Evolutionary conservation across 164 flowering plant genomes (phyloP), one percentile per base, ranked within the genome.

Genomic region (Amborella trichopoda): DNA sequence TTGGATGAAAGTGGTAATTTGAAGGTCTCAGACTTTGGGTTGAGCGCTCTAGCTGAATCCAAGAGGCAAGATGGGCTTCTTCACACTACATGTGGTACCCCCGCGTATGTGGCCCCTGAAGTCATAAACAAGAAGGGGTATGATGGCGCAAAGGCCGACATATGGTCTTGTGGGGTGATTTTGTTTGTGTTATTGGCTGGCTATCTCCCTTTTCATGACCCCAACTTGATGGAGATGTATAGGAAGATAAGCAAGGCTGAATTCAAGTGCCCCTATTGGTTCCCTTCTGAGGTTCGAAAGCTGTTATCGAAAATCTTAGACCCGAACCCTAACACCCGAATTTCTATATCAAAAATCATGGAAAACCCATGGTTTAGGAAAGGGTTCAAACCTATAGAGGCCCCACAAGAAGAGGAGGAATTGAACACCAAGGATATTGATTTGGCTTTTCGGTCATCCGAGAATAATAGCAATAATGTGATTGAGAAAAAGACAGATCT

Each of bases 101-200:
- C 94, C 30, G 84, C 91, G 3, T 87, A 83, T 61, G 96, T 83
- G 44, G 87, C 93, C 1, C 96, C 90, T 1, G 90, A 83, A 55
- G 83, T 87, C 17, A 78, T 84, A 26, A 65, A 48, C 46, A 71
- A 77, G 52, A 80, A 63, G 60, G 91, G 94, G 14, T 87, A 87
- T 56, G 82, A 81, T 67, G 96, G 96, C 8, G 63, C 74, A 6
- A 77, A 76, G 59, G 80, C 90, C 16, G 96, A 87, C 58, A 72
- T 81, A 21, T 86, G 93, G 93, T 80, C 96, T 9, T 80, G 83
- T 63, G 93, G 96, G 47, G 93, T 86, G 44, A 66, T 87, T 36
- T 61, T 87, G 27, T 83, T 34, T 68, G 90, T 81, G 28, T 50
- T 87, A 3, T 44, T 87, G 56, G 82, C 87, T 0, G 90, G 90